A percentile compares a stretch with the other conserved stretches of the same genome.
Conservation (phyloP, 2,329 filamentous ascomycete species). For the Curvularia lunata region DNA sequence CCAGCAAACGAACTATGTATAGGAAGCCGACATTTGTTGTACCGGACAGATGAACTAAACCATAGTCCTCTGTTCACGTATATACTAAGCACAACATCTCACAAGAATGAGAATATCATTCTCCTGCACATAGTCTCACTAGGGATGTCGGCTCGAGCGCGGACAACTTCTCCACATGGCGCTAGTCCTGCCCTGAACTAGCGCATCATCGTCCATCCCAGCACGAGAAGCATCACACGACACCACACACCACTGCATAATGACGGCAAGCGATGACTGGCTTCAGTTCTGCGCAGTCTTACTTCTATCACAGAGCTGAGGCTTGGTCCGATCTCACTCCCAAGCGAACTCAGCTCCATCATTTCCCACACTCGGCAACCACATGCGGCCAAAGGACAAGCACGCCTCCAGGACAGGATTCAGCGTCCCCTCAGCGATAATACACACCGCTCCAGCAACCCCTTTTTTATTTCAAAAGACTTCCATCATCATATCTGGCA, state of each 20-base stretch:
- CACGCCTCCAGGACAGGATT: neutral
- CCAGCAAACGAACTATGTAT: too few species aligned
- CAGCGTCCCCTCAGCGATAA: neutral
- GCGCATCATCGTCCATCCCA: neutral
- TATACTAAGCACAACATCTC: too few species aligned
- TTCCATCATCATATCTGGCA: neutral
- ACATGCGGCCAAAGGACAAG: neutral
- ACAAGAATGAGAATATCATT: too few species aligned
- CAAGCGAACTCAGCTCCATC: neutral
- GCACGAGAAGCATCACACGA: neutral
- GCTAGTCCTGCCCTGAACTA: neutral
- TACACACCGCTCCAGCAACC: neutral
- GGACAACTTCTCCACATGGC: neutral
- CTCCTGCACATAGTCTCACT: too few species aligned
- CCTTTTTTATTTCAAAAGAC: neutral
- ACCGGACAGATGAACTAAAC: too few species aligned
- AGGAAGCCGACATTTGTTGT: too few species aligned
- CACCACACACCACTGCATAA: constrained; percentile 5
- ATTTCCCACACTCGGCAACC: neutral
- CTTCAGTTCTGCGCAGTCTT: neutral
- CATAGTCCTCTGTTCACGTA: too few species aligned
- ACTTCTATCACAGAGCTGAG: neutral
- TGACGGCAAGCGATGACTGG: neutral
- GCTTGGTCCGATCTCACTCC: neutral
- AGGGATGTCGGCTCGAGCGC: neutral